A percentile compares a stretch with the other conserved stretches of the same genome.
Conservation (phyloP, 257 asterid genomes). For the Catharanthus roseus region DNA sequence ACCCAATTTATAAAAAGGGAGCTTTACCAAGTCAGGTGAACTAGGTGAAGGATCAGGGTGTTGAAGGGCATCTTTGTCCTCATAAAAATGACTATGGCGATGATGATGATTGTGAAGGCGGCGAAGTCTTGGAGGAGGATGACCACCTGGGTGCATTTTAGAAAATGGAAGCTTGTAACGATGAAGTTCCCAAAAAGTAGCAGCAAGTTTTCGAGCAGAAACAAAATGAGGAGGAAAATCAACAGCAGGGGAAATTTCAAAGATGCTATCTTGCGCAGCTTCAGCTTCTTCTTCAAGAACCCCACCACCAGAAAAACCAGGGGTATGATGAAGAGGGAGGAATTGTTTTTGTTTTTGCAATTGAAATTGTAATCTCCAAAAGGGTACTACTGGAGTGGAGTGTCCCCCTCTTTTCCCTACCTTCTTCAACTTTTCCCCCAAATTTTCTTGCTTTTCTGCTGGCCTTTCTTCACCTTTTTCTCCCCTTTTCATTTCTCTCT, state of each 20-base stretch:
- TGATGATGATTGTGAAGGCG: conserved; percentile 40
- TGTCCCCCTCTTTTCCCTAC: conserved; percentile 80
- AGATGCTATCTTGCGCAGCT: conserved; percentile 23
- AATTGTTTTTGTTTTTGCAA: conserved; percentile 17
- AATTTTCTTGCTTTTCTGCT: conserved; percentile 62
- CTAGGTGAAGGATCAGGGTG: conserved; percentile 61
- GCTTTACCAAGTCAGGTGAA: conserved; percentile 61
- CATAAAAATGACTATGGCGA: conserved; percentile 32
- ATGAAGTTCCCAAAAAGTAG: conserved; percentile 74
- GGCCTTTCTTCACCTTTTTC: conserved; percentile 54
- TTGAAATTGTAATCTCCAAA: conserved; percentile 41
- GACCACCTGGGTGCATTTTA: conserved; percentile 55
- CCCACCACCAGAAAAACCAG: neutral
- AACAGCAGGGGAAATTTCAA: conserved; percentile 20
- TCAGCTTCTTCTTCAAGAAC: conserved; percentile 11
- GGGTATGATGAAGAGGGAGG: conserved; percentile 9
- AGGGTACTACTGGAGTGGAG: conserved; percentile 69
- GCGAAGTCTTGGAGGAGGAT: conserved; percentile 53
- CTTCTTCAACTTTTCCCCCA: conserved; percentile 79
- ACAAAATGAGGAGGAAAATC: conserved; percentile 27
- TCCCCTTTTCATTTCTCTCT: conserved; percentile 45
- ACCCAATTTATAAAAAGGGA: neutral
- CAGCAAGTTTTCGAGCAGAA: conserved; percentile 88
- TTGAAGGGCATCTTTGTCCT: conserved; percentile 32
- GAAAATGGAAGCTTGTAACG: conserved; percentile 47